These are phyloP conservation scores for Steccherinum ochraceum DNA, from an alignment of 768 basidiomycete species.

Conservation along the genomic window DNA sequence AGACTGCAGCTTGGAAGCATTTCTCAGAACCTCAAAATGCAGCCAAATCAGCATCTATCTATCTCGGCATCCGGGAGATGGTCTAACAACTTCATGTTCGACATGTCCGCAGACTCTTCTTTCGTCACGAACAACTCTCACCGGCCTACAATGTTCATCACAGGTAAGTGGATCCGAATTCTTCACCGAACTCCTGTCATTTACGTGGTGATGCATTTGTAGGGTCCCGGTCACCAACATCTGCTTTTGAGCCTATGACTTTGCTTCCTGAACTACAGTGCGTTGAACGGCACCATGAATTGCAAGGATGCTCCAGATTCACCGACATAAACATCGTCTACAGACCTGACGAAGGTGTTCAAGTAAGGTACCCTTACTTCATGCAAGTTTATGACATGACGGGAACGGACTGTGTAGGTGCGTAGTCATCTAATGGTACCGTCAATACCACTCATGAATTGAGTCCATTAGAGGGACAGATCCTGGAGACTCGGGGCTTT, in stretches of 20 bases:
- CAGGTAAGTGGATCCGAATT: neutral
- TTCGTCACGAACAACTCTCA: neutral
- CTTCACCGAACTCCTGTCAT: neutral
- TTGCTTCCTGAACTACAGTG: neutral
- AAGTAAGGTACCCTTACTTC: neutral
- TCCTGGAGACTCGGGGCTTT: neutral
- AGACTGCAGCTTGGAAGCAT: neutral
- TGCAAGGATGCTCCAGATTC: neutral
- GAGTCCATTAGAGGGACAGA: neutral
- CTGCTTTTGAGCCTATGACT: neutral
- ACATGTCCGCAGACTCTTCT: neutral
- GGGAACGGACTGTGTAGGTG: neutral
- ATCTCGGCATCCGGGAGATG: neutral
- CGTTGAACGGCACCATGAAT: neutral
- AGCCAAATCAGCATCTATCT: neutral
- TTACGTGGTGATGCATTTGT: too few species aligned
- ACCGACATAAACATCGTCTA: too few species aligned
- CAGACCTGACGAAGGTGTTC: neutral
- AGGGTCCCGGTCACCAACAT: neutral
- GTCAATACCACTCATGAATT: neutral
- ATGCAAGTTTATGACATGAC: neutral
- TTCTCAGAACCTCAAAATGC: neutral
- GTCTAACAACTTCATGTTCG: neutral
- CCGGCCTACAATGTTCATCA: neutral
- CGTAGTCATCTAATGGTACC: neutral